Evolutionary conservation across 768 basidiomycete genomes (phyloP).

Genomic region (Pulveroboletus sp.): DNA sequence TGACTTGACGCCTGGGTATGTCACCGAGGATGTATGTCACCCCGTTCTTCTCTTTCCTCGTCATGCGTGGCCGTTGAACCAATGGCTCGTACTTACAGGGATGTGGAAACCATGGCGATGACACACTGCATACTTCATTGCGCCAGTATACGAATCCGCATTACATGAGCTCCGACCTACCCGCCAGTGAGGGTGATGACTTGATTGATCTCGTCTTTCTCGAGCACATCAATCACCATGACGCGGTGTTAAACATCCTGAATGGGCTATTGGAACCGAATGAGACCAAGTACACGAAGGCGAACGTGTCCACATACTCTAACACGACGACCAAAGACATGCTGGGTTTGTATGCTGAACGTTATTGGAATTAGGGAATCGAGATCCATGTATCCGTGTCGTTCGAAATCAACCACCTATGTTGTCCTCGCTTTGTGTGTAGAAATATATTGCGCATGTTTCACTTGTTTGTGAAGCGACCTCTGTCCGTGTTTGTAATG

Average conservation of each 20-base stretch:
- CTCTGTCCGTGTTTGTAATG: too few relatives aligned
- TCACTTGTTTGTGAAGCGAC: too few relatives aligned
- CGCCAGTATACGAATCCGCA: constrained; percentile 51
- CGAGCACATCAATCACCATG: constrained; percentile 61
- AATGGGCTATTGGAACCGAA: too few relatives aligned
- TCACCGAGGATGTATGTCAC: not conserved
- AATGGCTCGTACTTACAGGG: constrained; percentile 37
- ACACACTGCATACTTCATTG: constrained; percentile 58
- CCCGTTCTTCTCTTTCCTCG: not conserved
- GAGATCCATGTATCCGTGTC: too few relatives aligned
- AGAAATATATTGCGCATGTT: too few relatives aligned
- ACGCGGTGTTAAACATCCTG: too few relatives aligned
- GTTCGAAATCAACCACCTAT: too few relatives aligned
- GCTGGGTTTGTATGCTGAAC: not conserved
- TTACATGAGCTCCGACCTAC: constrained; percentile 56
- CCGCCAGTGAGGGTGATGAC: constrained; percentile 45
- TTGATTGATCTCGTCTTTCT: constrained; percentile 74
- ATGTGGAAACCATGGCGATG: constrained; percentile 75
- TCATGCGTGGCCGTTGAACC: too few relatives aligned
- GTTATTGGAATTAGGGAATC: too few relatives aligned
- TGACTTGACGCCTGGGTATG: constrained; percentile 23
- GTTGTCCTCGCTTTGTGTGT: too few relatives aligned
- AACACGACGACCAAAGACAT: not conserved
- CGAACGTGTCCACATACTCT: constrained; percentile 30
- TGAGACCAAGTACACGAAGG: constrained; percentile 19